Evolutionary conservation across 2,329 filamentous ascomycete genomes (phyloP), one percentile per base, ranked within the genome.

Genomic region (Stagonosporopsis cucurbitacearum): DNA sequence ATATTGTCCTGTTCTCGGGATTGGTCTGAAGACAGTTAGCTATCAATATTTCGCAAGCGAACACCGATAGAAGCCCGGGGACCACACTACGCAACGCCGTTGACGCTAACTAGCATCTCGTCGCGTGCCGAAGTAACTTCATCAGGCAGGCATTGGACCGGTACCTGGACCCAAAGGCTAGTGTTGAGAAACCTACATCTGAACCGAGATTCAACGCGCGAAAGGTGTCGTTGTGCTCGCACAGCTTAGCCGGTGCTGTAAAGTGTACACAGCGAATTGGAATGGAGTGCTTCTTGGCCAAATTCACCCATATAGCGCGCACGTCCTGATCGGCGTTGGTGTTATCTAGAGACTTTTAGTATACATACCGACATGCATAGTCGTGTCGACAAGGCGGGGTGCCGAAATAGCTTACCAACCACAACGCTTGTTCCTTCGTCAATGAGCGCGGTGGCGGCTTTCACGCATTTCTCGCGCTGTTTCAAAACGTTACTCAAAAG

Each of bases 251-350:
- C 1, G 87, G 81, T 12, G 92, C 89, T 47, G 88, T 89, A 78
- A 99, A 95, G 75, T 90, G 89, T 9, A 98, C 81, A 70, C 94
- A 96, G 42, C 94, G 89, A 65, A 96, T 89, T 2, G 90, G 88
- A 2, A 96, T 81, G 4, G 84, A 80, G 67, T 86, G 78, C 66
- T 88, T 88, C 61, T 82, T 83, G 17, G 92, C 92, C 26, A 98
- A 77, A 23, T 85, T 79, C 28, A 91, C 77, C 94, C 94, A 98
- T 57, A 90, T 78, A n/a, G 84, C 82, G 62, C 95, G 84, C 22
- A 88, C 91, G 48, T 91, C 88, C 11, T 81, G 74, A 76, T 96
- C 90, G 26, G 93, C 86, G 72, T 99, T 99, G n/a, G 95, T 98
- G 74, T 96, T 98, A 76, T 99, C 95, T 95, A 52, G 45, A 41